These are phyloP conservation scores for Zygosaccharomyces rouxii DNA, from an alignment of 805 yeast genomes.

Conservation along the genomic window DNA sequence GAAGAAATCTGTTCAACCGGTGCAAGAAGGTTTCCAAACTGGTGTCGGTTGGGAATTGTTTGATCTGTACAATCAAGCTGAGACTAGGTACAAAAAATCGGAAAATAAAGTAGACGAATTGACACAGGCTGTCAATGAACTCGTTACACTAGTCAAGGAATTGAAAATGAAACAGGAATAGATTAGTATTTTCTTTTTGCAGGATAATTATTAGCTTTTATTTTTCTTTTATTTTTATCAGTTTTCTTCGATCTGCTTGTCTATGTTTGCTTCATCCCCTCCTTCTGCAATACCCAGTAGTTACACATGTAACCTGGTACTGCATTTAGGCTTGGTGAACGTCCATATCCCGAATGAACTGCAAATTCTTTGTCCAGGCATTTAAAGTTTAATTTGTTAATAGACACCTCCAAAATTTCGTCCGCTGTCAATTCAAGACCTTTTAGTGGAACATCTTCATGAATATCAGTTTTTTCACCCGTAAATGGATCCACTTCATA, in stretches of 20 bases:
- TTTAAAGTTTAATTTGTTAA: slow-evolving; percentile 44
- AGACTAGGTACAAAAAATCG: slow-evolving; percentile 20
- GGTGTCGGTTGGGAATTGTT: slow-evolving; percentile 66
- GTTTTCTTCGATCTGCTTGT: no score
- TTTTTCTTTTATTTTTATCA: neutral
- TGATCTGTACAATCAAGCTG: slow-evolving; percentile 50
- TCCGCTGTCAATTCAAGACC: slow-evolving; percentile 57
- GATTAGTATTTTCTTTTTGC: neutral
- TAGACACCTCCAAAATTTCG: slow-evolving; percentile 42
- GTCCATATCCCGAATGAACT: slow-evolving; percentile 49
- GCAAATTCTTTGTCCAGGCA: slow-evolving; percentile 42
- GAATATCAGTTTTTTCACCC: slow-evolving; percentile 13
- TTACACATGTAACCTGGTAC: slow-evolving; percentile 54
- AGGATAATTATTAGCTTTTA: neutral
- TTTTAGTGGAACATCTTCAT: slow-evolving; percentile 23
- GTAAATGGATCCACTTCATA: slow-evolving; percentile 21
- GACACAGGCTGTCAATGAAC: slow-evolving; percentile 13
- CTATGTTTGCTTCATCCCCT: no score
- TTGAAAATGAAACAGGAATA: slow-evolving; percentile 12
- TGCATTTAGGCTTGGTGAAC: slow-evolving; percentile 44
- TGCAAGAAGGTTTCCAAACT: slow-evolving; percentile 46
- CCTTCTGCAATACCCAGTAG: slow-evolving; percentile 51
- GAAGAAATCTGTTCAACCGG: slow-evolving; percentile 50
- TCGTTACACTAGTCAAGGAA: slow-evolving; percentile 21
- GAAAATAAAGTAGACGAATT: slow-evolving; percentile 18